A percentile compares a stretch with the other conserved stretches of the same genome.
Evolutionary conservation across 2,329 filamentous ascomycete species (phyloP).

Genomic region (Metarhizium sp.): DNA sequence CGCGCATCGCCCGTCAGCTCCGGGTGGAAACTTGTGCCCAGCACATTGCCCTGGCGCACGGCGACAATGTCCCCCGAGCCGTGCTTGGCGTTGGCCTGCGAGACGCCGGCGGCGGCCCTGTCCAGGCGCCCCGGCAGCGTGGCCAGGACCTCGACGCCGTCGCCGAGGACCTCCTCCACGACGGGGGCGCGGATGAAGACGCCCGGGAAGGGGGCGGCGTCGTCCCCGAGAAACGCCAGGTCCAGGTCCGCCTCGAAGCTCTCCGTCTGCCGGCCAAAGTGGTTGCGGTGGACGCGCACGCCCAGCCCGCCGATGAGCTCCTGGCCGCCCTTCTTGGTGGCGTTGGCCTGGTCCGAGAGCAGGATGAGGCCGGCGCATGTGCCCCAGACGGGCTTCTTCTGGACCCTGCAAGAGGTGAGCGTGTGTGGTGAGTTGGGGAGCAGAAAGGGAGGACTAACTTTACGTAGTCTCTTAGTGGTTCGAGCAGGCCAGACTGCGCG

Average conservation of each 20-base stretch:
- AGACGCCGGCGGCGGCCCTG: constrained; percentile 27
- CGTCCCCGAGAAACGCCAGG: constrained; percentile 55
- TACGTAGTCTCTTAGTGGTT: constrained; percentile 81
- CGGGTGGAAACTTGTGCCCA: constrained; percentile 93
- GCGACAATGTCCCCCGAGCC: constrained; percentile 71
- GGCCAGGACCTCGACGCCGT: constrained; percentile 40
- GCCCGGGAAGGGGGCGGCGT: constrained; percentile 50
- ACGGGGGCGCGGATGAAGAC: constrained; percentile 94
- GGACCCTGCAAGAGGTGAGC: constrained; percentile 39
- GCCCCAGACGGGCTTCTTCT: constrained; percentile 82
- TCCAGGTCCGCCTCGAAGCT: constrained; percentile 73
- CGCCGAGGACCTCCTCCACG: constrained; percentile 65
- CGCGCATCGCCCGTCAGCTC: constrained; percentile 81
- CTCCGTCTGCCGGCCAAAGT: constrained; percentile 89
- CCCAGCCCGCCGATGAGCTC: constrained; percentile 87
- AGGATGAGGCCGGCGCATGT: constrained; percentile 93
- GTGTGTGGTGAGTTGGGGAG: not conserved
- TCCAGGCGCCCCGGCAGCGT: constrained; percentile 33
- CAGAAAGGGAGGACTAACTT: constrained; percentile 48
- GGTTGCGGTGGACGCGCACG: constrained; percentile 85
- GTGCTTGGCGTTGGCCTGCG: constrained; percentile 27
- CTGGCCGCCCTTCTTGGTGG: constrained; percentile 83
- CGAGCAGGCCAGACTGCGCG: constrained; percentile 67
- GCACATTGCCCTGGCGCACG: constrained; percentile 80
- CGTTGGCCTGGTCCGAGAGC: constrained; percentile 77